Percentiles rank a stretch among this genome's conserved stretches.
phyloP scores from a whole-genome alignment of 78 protist genomes.

The Tieghemostelium lacteum region DNA sequence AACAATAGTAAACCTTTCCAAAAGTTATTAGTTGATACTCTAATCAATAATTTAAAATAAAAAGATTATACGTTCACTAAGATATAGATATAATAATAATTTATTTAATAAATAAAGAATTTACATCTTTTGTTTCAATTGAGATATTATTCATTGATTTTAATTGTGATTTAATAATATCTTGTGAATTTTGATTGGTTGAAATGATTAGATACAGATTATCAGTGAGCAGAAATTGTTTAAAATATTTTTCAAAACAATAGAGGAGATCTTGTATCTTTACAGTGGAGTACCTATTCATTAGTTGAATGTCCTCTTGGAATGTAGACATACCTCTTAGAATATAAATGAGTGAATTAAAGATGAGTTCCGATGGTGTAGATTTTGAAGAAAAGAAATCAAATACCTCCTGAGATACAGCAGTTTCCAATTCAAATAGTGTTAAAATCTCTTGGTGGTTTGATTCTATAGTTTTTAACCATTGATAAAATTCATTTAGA shows the following conservation, averaged over 20 bases:
- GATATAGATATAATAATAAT: no score
- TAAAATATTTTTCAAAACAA: slow-evolving; percentile 20
- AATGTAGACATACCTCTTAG: not conserved
- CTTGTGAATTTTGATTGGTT: slow-evolving; percentile 5
- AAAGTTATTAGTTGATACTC: no score
- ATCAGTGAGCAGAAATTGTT: not conserved
- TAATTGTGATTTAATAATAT: not conserved
- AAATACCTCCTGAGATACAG: slow-evolving; percentile 18
- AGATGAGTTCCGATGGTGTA: slow-evolving; percentile 3
- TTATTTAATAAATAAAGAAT: not conserved
- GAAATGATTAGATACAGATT: not conserved
- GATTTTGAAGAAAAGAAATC: slow-evolving; percentile 16
- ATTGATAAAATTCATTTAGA: slow-evolving; percentile 25
- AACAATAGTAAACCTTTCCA: no score
- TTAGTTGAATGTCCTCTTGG: slow-evolving; percentile 8
- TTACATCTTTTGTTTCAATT: not conserved
- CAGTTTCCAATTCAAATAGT: slow-evolving; percentile 1
- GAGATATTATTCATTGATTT: not conserved
- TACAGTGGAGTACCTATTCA: slow-evolving; percentile 3
- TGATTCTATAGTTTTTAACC: not conserved
- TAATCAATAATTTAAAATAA: no score
- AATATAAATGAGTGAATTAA: not conserved
- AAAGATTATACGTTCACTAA: no score
- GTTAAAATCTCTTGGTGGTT: not conserved
- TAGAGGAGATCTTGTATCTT: slow-evolving; percentile 29